Base-by-base conservation (phyloP, 2,329 filamentous ascomycete species). In the Pestalotiopsis fici region DNA sequence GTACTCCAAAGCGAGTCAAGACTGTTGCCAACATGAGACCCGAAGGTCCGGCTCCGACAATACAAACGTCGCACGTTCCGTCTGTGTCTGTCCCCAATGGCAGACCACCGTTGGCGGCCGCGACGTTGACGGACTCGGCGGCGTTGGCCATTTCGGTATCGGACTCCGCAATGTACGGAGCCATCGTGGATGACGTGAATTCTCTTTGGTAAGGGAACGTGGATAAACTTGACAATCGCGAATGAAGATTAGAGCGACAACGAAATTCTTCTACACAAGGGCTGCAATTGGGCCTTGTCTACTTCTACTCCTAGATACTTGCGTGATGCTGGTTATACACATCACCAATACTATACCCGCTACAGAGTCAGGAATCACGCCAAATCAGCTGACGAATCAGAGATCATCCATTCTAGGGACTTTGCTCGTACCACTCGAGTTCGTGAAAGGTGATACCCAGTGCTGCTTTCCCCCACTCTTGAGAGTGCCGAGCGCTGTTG, bases 1-100 rank as follows among this genome's bases (percentile, higher is more conserved):
- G 87, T 73, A 93, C 87, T 15, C 91, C 91, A 73, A 88, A 92
- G 9, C 90, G 85, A 21, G 87, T 86, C 43, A 93, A 66, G 70
- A 77, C 72, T 73, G 76, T 68, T 64, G 83, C 85, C 71, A 87
- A 77, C 85, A 88, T 88, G 67, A 88, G 79, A 67, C 86, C 86
- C 15, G 86, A 85, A 2, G 86, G 86, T 15, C 86, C 86, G 63
- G 86, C 86, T 68, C 86, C 86, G 65, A 88, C 83, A 64, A 88
- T 81, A 71, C 85, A 85, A 37, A 86, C 84, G 47, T 76, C 74
- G 65, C 61, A 64, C 21, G 54, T 37, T 39, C 54, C 61, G 70
- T 72, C 39, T 59, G 70, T 67, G 67, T 67, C 67, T 67, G 71
- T 66, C 68, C 68, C 69, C 54, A 65, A 68, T 47, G 70, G 67